Percentiles rank a stretch among this genome's conserved stretches.
These are phyloP conservation scores for Tothia fuscella DNA, from an alignment of 2,329 filamentous ascomycete species.

Conservation along the genomic window DNA sequence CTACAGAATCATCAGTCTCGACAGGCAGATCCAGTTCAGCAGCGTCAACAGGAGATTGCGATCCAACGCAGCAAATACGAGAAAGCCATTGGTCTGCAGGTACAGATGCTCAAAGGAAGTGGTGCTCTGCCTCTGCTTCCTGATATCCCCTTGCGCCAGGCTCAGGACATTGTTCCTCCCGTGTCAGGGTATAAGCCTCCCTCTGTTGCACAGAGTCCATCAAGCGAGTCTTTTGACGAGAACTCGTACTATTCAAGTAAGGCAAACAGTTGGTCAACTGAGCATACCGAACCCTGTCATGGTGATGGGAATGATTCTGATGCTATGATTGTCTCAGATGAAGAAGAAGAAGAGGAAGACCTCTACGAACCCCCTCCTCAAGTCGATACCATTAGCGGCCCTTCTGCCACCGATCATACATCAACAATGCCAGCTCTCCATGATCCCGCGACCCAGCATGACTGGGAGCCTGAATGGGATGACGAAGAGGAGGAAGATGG, in stretches of 20 bases:
- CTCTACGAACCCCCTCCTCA: slow-evolving; percentile 7
- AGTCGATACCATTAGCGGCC: background rate
- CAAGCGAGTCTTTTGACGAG: slow-evolving; percentile 78
- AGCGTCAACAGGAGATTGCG: too few relatives aligned
- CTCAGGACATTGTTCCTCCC: slow-evolving; percentile 23
- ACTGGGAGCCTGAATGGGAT: slow-evolving; percentile 11
- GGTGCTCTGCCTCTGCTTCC: slow-evolving; percentile 11
- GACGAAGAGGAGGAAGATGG: slow-evolving; percentile 22
- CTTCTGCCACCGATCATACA: background rate
- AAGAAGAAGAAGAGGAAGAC: slow-evolving; percentile 6
- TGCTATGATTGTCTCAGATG: slow-evolving; percentile 9
- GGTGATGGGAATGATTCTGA: slow-evolving; percentile 4
- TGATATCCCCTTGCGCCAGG: background rate
- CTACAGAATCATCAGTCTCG: background rate
- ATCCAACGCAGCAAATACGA: too few relatives aligned
- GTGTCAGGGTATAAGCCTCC: slow-evolving; percentile 44
- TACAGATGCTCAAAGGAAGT: background rate
- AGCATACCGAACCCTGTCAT: slow-evolving; percentile 17
- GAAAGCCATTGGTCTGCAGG: too few relatives aligned
- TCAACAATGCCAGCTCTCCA: background rate
- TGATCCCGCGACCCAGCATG: background rate
- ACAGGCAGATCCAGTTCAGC: too few relatives aligned
- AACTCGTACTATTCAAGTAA: slow-evolving; percentile 95
- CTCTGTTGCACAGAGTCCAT: slow-evolving; percentile 49
- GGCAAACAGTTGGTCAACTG: slow-evolving; percentile 61